These are phyloP conservation scores for Spergularia azorica DNA, from an alignment of 179 eudicot species.

Conservation along the genomic window DNA sequence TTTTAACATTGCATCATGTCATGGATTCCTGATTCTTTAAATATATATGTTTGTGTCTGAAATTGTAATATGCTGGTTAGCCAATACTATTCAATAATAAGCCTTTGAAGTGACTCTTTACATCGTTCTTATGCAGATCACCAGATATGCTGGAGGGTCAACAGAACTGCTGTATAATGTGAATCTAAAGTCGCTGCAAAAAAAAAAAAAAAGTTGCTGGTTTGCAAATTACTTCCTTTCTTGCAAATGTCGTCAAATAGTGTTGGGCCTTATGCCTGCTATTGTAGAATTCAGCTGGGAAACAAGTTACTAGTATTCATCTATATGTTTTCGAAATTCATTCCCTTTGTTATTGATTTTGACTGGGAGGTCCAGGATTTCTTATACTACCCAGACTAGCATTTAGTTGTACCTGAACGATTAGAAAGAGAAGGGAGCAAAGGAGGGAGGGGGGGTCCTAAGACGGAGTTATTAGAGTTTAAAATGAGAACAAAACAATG, in stretches of 20 bases:
- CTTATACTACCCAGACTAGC: neutral
- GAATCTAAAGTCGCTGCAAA: slow-evolving; percentile 22
- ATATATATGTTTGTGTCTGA: neutral
- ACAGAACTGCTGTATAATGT: slow-evolving; percentile 74
- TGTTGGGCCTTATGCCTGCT: neutral
- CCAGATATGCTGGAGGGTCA: slow-evolving; percentile 78
- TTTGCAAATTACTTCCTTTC: slow-evolving; percentile 10
- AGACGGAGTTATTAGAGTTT: neutral
- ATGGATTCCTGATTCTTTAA: neutral
- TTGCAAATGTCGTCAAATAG: neutral
- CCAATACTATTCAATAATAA: too few species aligned
- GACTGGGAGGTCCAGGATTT: neutral
- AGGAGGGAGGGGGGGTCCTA: too few species aligned
- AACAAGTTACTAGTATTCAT: neutral
- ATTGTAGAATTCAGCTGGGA: neutral
- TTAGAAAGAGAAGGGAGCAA: too few species aligned
- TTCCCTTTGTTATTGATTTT: neutral
- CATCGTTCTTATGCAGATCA: slow-evolving; percentile 48
- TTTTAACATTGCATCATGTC: neutral
- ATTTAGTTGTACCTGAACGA: neutral
- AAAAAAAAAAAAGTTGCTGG: neutral
- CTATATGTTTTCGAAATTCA: neutral
- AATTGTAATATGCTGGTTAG: neutral
- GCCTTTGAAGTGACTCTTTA: neutral
- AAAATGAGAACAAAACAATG: neutral